Evolutionary conservation across 768 basidiomycete species (phyloP).

Genomic region (Kwoniella sp.): DNA sequence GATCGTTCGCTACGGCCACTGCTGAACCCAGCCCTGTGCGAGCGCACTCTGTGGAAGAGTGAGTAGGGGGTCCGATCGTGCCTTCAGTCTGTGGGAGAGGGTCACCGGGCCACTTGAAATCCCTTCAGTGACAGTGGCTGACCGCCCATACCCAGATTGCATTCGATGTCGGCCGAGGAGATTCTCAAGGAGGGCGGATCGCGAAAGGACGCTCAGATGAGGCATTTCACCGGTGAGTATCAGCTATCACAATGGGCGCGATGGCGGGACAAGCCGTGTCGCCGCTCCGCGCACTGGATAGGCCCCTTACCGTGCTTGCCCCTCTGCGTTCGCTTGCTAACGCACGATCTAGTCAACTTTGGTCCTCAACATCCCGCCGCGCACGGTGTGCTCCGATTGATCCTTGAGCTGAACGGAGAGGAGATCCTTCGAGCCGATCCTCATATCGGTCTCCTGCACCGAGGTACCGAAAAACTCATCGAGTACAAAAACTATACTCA

Average conservation of each 20-base stretch:
- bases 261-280: no score
- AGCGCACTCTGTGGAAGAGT: constrained; percentile 50
- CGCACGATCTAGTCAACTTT: constrained; percentile 69
- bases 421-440: constrained; percentile 51
- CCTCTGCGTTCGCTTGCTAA: no score
- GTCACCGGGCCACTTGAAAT: no score
- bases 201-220: constrained; percentile 70
- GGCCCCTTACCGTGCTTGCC: no score
- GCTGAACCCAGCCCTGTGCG: constrained; percentile 35
- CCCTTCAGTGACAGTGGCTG: no score
- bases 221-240: constrained; percentile 87
- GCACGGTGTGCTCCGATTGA: constrained; percentile 95
- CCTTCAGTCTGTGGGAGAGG: no score
- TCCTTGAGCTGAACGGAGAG: constrained; percentile 95
- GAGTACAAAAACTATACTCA: constrained; percentile 98
- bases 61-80: constrained; percentile 15
- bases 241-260: neutral
- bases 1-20: constrained; percentile 38
- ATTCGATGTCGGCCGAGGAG: constrained; percentile 70
- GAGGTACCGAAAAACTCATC: constrained; percentile 97
- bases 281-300: no score
- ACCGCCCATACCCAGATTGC: constrained; percentile 54
- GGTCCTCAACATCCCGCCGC: constrained; percentile 98
- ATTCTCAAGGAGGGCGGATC: constrained; percentile 71
- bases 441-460: constrained; percentile 91